Conservation (phyloP, 1,139 yeast species). For the Nakaseomyces bracarensis region DNA sequence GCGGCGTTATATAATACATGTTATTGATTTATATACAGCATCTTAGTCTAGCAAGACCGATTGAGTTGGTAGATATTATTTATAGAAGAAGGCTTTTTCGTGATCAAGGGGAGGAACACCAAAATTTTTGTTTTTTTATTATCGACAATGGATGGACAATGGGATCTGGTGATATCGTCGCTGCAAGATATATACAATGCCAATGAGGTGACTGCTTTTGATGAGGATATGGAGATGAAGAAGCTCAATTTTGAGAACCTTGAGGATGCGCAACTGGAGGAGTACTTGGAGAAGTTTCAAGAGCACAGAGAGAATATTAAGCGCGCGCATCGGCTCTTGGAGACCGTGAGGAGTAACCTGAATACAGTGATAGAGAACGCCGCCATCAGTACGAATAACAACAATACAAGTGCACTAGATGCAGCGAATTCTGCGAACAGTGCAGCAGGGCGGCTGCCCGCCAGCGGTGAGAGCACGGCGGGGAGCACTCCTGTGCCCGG, state of each 20-base stretch:
- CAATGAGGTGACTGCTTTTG: slow-evolving; percentile 48
- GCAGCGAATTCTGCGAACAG: too few species aligned
- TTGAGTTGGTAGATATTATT: too few species aligned
- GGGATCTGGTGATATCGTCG: slow-evolving; percentile 61
- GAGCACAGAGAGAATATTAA: slow-evolving; percentile 53
- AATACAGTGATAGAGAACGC: slow-evolving; percentile 22
- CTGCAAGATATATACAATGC: slow-evolving; percentile 60
- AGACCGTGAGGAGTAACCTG: slow-evolving; percentile 32
- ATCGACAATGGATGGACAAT: slow-evolving; percentile 40
- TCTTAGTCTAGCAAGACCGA: too few species aligned
- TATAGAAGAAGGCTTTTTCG: too few species aligned
- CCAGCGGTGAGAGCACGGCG: slow-evolving; percentile 3
- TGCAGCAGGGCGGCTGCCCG: neutral
- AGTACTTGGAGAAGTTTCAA: slow-evolving; percentile 37
- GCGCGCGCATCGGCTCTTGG: slow-evolving; percentile 43
- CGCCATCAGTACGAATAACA: too few species aligned
- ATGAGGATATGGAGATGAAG: slow-evolving; percentile 36
- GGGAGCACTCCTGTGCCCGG: slow-evolving; percentile 8
- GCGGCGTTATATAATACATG: too few species aligned
- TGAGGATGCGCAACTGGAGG: slow-evolving; percentile 36
- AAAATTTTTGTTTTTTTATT: too few species aligned
- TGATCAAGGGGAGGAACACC: too few species aligned
- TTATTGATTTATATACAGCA: too few species aligned
- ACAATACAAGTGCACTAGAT: too few species aligned
- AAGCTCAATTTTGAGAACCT: slow-evolving; percentile 28